phyloP scores from a whole-genome alignment of 208 protist genomes.

The Trypanosoma cruzi region DNA sequence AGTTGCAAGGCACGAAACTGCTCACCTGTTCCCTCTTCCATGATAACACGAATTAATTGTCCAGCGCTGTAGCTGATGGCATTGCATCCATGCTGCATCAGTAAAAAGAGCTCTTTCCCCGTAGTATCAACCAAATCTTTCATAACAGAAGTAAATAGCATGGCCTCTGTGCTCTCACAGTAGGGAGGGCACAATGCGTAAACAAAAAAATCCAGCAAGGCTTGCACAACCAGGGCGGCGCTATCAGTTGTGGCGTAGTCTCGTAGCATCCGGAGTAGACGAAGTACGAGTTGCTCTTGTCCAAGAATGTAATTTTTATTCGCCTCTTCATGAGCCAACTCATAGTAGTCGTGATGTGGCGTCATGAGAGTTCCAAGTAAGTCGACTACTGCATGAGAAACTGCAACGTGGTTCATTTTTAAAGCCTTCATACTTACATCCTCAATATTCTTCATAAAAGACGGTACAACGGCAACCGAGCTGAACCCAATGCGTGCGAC shows the following conservation, averaged over 20 bases:
- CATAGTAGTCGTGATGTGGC: constrained; percentile 94
- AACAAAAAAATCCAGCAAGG: constrained; percentile 91
- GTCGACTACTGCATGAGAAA: constrained; percentile 85
- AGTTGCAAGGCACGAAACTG: constrained; percentile 87
- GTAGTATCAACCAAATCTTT: constrained; percentile 61
- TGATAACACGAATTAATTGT: constrained; percentile 88
- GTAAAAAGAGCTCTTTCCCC: constrained; percentile 72
- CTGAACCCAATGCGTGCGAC: constrained; percentile 90
- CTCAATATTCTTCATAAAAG: constrained; percentile 64
- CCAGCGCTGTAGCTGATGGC: constrained; percentile 85
- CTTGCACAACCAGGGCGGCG: constrained; percentile 78
- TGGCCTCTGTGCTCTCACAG: constrained; percentile 82
- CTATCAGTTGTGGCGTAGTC: constrained; percentile 74
- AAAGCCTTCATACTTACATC: constrained; percentile 60
- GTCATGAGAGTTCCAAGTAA: constrained; percentile 92
- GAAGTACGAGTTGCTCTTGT: constrained; percentile 63
- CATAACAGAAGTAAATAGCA: constrained; percentile 68
- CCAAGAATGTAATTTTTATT: constrained; percentile 91
- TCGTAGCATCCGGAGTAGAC: constrained; percentile 68
- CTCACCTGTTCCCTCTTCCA: constrained; percentile 90
- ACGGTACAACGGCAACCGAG: constrained; percentile 69
- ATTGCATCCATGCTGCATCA: constrained; percentile 80
- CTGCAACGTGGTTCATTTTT: constrained; percentile 60
- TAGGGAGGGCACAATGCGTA: constrained; percentile 91
- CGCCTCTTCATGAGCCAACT: constrained; percentile 79